Base-by-base conservation (phyloP, 106 monocot genomes). In the Apostasia ramifera region DNA sequence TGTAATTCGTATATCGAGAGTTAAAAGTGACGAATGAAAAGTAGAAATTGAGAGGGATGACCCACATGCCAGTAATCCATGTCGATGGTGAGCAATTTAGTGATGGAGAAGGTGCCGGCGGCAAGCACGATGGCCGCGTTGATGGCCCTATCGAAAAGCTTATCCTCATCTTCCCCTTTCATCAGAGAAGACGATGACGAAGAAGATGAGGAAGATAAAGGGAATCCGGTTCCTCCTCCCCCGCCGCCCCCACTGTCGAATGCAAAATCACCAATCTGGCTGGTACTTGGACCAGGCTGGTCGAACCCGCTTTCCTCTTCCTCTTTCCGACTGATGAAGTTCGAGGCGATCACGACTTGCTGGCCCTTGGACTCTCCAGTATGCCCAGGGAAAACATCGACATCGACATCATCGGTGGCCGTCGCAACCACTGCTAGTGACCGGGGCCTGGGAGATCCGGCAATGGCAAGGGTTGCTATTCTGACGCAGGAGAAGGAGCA, bases 1-100 rank as follows among this genome's bases (percentile, higher is more conserved):
- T 26, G 26, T 26, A 26, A 26, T 26, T 26, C 26, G 26, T n/a
- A n/a, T n/a, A n/a, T n/a, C n/a, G n/a, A n/a, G n/a, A n/a, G n/a
- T n/a, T n/a, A n/a, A n/a, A n/a, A n/a, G n/a, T n/a, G n/a, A n/a
- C n/a, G 26, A 0, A 14, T 26, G 26, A 26, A 56, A 15, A 72
- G 44, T 26, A 53, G 58, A 46, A 70, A 55, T 8, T 44, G 53
- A 53, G 3, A 57, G 8, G 62, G 47, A 56, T 40, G 4, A 66
- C 87, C 26, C 48, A 94, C 94, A 72, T 95, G 95, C 95, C 95
- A 95, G 68, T 88, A 95, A 61, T 95, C 91, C 0, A 77, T 80
- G 69, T 95, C 95, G 72, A 95, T 76, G 55, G 95, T 95, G 73
- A 95, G 88, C 59, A 88, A 72, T 72, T 88, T 95, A 45, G 88